Evolutionary conservation across 371 early-diverging fungal genomes (phyloP).

Genomic region (Mortierella sp.): DNA sequence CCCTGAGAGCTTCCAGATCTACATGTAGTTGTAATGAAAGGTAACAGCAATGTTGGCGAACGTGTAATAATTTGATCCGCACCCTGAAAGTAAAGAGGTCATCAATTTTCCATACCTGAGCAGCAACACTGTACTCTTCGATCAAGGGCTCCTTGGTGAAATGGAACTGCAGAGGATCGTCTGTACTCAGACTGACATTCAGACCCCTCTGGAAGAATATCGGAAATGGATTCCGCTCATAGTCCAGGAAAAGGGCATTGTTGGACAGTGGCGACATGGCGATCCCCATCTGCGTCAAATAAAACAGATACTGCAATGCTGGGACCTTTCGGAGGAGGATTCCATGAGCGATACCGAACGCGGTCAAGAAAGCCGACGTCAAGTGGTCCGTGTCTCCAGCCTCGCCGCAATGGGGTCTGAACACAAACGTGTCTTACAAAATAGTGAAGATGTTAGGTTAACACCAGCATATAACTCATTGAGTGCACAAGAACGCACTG

Average conservation of each 20-base stretch:
- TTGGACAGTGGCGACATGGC: slow-evolving; percentile 99
- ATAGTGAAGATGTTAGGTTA: background rate
- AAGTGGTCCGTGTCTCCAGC: slow-evolving; percentile 98
- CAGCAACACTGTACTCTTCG: slow-evolving; percentile 98
- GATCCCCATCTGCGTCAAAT: slow-evolving; percentile 96
- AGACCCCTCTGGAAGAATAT: slow-evolving; percentile 96
- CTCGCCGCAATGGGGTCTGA: slow-evolving; percentile 98
- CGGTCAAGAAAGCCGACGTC: slow-evolving; percentile 92
- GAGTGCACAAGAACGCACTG: background rate
- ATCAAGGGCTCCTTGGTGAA: slow-evolving; percentile 99
- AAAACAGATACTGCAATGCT: slow-evolving; percentile 96
- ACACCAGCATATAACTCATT: background rate
- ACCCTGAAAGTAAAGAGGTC: background rate
- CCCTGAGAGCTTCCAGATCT: slow-evolving; percentile 96
- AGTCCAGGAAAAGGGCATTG: slow-evolving; percentile 97
- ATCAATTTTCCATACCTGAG: slow-evolving; percentile 72
- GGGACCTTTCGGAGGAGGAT: slow-evolving; percentile 97
- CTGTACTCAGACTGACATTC: slow-evolving; percentile 96
- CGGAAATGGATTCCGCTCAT: slow-evolving; percentile 97
- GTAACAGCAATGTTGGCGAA: background rate
- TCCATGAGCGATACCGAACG: slow-evolving; percentile 96
- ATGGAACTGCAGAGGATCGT: slow-evolving; percentile 99
- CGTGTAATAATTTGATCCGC: background rate
- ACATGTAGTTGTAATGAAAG: background rate
- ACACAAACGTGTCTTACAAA: slow-evolving; percentile 87